These are phyloP conservation scores for Ehretia macrophylla DNA, from an alignment of 257 asterid genomes.

Conservation along the genomic window DNA sequence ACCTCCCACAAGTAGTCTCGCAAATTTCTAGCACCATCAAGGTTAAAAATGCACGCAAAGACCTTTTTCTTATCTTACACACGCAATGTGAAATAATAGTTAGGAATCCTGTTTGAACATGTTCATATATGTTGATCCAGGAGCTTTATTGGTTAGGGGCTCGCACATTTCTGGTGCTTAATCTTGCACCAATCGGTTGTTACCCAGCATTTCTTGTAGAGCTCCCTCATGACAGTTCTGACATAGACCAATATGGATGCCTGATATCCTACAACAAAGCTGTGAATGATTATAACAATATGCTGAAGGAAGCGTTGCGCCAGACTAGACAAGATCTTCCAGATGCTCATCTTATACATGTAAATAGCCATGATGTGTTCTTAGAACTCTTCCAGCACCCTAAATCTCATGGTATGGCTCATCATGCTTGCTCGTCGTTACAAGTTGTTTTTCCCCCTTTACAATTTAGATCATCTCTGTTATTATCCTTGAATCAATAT, in stretches of 20 bases:
- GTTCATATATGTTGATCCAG: conserved; percentile 17
- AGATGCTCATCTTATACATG: conserved; percentile 48
- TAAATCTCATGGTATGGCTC: conserved; percentile 42
- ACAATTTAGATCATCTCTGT: no score
- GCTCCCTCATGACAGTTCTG: conserved; percentile 48
- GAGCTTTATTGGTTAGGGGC: conserved; percentile 49
- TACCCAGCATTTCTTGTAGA: conserved; percentile 39
- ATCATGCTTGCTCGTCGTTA: no score
- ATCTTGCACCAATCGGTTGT: conserved; percentile 57
- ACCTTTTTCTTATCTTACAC: no score
- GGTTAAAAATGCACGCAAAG: not conserved
- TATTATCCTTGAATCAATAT: not conserved
- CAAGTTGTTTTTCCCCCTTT: no score
- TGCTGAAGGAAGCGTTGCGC: conserved; percentile 43
- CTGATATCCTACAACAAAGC: conserved; percentile 50
- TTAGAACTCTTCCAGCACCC: conserved; percentile 68
- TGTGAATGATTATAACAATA: conserved; percentile 43
- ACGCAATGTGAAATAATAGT: not conserved
- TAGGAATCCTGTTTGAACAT: not conserved
- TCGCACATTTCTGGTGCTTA: conserved; percentile 48
- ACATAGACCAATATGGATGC: conserved; percentile 54
- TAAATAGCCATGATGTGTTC: conserved; percentile 47
- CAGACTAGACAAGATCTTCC: conserved; percentile 36
- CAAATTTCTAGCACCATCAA: conserved; percentile 30
- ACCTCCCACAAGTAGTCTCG: conserved; percentile 33